Conservation (phyloP, 140 eudicot species). For the Stevia rebaudiana region DNA sequence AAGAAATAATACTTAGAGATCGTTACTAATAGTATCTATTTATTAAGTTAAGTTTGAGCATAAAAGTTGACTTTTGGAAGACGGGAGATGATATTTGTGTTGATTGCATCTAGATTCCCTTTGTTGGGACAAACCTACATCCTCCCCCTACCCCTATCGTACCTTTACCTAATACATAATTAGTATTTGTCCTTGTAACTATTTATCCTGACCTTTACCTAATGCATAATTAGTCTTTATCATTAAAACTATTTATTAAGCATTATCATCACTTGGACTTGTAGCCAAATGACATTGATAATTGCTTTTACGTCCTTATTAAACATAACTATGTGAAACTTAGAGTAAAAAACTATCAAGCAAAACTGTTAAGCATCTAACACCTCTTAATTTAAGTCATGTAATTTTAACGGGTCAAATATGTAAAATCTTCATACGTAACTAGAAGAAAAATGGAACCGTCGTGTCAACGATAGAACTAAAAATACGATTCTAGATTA, state of each 20-base stretch:
- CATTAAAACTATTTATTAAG: neutral
- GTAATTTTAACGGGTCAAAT: too few relatives aligned
- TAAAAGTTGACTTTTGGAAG: slow-evolving; percentile 23
- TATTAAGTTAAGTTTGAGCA: neutral
- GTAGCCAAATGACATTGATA: too few relatives aligned
- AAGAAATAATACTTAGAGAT: neutral
- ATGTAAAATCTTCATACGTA: too few relatives aligned
- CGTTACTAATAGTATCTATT: neutral
- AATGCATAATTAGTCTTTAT: slow-evolving; percentile 24
- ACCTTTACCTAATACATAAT: slow-evolving; percentile 19
- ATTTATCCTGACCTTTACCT: slow-evolving; percentile 8
- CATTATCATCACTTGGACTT: too few relatives aligned
- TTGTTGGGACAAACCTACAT: slow-evolving; percentile 18
- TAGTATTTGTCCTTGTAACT: neutral
- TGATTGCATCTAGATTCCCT: slow-evolving; percentile 35
- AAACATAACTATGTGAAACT: too few relatives aligned
- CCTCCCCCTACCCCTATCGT: slow-evolving; percentile 2
- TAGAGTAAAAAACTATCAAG: too few relatives aligned
- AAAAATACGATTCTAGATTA: too few relatives aligned
- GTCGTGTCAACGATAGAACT: too few relatives aligned
- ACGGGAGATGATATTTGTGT: slow-evolving; percentile 10
- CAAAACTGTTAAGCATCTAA: too few relatives aligned
- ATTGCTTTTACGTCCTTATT: too few relatives aligned
- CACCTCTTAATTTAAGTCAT: too few relatives aligned
- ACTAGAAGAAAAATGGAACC: too few relatives aligned